Base-by-base conservation (phyloP, 2,329 filamentous ascomycete genomes). In the Ceratocystis smalleyi region DNA sequence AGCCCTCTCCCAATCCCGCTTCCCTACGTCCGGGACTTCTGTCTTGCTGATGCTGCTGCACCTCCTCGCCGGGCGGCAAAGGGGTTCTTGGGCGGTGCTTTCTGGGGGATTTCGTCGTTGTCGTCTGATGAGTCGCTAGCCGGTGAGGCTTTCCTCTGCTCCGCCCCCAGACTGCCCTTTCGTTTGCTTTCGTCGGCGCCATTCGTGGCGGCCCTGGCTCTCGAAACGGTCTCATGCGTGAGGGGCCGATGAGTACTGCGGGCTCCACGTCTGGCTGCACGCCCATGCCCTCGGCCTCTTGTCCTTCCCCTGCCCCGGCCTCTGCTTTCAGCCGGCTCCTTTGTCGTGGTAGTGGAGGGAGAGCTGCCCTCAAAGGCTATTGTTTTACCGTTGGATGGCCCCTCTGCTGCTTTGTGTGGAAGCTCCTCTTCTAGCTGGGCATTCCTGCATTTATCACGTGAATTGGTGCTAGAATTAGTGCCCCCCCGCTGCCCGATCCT, bases 401-500 rank as follows among this genome's bases (percentile, higher is more conserved):
- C 32, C 32, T 35, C 32, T 8, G 47, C 1, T 51, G 47, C 8
- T 51, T 24, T 51, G 12, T 22, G 47, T 12, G 24, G 19, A 22
- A 24, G 3, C 8, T 24, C 47, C 15, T 51, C 24, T 24, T 51
- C 47, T 8, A 24, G 47, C 2, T 8, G 8, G 8, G 15, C 17
- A 17, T 35, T 49, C 60, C n/a, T 47, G 2, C 22, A 8, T 27
- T 30, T 15, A 24, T 3, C 27, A 12, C 60, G 40, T 8, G 24
- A 10, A 22, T 10, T 17, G 30, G 51, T 35, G 22, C 62, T 47
- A 15, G 1, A 22, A 51, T 27, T 27, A 51, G 8, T 24, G 17
- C 47, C 10, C 15, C 8, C 22, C 1, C 47, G 19, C 15, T 72
- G 72, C 24, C 74, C 73, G 55, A 83, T 82, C 71, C 77, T 81